Percentiles rank a stretch among this genome's conserved stretches.
Evolutionary conservation across 1,284 basidiomycete species (phyloP).

Genomic region (Tylopilus orsonianus): DNA sequence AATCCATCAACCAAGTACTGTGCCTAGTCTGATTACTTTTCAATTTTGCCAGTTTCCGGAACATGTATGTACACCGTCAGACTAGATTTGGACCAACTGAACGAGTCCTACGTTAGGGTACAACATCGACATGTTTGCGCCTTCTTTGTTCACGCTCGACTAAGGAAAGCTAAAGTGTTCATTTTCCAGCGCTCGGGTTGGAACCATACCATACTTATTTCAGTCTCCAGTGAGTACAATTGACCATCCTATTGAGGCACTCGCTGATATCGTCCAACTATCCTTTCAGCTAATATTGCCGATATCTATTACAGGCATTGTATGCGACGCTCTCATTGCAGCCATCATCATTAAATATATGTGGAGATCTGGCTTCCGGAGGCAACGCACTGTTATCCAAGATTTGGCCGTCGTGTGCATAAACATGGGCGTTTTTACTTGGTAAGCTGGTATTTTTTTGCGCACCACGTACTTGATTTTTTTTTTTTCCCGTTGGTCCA

Average conservation of each 20-base stretch:
- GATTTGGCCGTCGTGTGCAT: slow-evolving; percentile 9
- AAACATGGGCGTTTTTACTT: slow-evolving; percentile 9
- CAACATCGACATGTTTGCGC: slow-evolving; percentile 9
- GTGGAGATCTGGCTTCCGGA: slow-evolving; percentile 14
- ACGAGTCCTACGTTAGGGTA: slow-evolving; percentile 3
- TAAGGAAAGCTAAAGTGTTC: not conserved
- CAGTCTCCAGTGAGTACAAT: slow-evolving; percentile 10
- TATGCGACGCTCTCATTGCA: slow-evolving; percentile 13
- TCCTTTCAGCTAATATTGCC: slow-evolving; percentile 3
- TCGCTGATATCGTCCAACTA: not conserved
- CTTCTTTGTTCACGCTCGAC: not conserved
- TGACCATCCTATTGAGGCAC: not conserved
- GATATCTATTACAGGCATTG: not conserved
- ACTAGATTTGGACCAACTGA: not conserved
- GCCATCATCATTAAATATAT: slow-evolving; percentile 11
- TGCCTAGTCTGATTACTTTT: not conserved
- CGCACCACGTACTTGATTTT: not conserved
- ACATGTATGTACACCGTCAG: slow-evolving; percentile 5
- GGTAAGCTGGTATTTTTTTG: slow-evolving; percentile 1
- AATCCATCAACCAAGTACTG: not conserved
- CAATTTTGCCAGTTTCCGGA: not conserved
- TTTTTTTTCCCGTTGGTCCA: not conserved
- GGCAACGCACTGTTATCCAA: slow-evolving; percentile 5
- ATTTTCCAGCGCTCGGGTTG: slow-evolving; percentile 4
- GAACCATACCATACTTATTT: slow-evolving; percentile 6